Percentiles rank a stretch among this genome's conserved stretches.
Evolutionary conservation across 176 grass and related monocot genomes (phyloP).

Genomic region (Zizania latifolia): DNA sequence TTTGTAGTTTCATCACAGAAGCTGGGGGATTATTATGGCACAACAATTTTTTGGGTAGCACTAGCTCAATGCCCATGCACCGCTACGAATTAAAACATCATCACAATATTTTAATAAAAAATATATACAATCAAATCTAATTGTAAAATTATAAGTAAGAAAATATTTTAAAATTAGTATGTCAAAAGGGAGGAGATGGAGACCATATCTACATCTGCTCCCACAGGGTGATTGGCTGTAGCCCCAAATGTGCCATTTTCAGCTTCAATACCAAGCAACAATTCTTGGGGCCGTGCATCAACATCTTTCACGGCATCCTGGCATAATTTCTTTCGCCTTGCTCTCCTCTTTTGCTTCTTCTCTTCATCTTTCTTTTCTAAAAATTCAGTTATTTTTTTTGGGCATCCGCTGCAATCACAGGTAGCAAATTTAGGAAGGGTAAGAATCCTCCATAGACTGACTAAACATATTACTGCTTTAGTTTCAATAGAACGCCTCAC

Average conservation of each 20-base stretch:
- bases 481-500: background rate
- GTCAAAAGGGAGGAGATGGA: conserved; percentile 44
- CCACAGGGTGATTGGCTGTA: background rate
- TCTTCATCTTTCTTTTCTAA: conserved; percentile 54
- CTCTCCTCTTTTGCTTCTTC: conserved; percentile 59
- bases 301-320: conserved; percentile 48
- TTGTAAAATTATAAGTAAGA: too few relatives aligned
- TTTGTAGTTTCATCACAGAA: too few relatives aligned
- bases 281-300: conserved; percentile 48
- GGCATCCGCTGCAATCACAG: conserved; percentile 73
- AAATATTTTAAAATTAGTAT: too few relatives aligned
- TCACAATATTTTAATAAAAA: too few relatives aligned
- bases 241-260: conserved; percentile 16
- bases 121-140: too few relatives aligned
- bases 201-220: conserved; percentile 32
- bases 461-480: too few relatives aligned
- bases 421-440: background rate
- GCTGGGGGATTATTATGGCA: too few relatives aligned
- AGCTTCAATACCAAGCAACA: conserved; percentile 52
- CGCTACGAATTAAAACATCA: too few relatives aligned
- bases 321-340: conserved; percentile 45
- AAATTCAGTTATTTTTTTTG: conserved; percentile 77
- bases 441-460: background rate
- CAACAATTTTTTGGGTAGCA: too few relatives aligned
- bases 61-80: too few relatives aligned